A percentile compares a stretch with the other conserved stretches of the same genome.
Evolutionary conservation across 768 basidiomycete genomes (phyloP).

Genomic region (Tricholoma flavovirens): DNA sequence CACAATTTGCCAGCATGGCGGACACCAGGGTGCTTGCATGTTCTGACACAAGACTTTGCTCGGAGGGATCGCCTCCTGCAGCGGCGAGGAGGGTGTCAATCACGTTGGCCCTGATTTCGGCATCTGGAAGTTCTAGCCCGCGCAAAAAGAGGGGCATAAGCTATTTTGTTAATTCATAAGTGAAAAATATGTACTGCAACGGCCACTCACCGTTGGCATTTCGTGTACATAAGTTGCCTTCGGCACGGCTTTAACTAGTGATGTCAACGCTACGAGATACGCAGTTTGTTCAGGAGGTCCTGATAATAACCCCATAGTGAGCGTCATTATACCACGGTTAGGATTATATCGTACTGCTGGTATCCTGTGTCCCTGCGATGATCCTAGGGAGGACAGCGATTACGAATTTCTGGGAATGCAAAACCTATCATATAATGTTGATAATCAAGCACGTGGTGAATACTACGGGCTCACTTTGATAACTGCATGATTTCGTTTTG

Average conservation of each 20-base stretch:
- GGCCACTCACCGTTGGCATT: slow-evolving; percentile 49
- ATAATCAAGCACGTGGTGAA: neutral
- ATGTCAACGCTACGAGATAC: slow-evolving; percentile 78
- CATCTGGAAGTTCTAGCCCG: slow-evolving; percentile 72
- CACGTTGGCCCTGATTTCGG: slow-evolving; percentile 69
- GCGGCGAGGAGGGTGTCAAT: slow-evolving; percentile 75
- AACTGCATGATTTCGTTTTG: slow-evolving; percentile 72
- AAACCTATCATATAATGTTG: slow-evolving; percentile 40
- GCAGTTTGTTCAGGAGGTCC: slow-evolving; percentile 47
- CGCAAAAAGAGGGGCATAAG: slow-evolving; percentile 85
- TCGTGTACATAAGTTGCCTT: slow-evolving; percentile 66
- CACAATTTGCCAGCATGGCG: slow-evolving; percentile 64
- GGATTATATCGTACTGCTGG: slow-evolving; percentile 37
- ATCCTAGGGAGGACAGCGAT: slow-evolving; percentile 67
- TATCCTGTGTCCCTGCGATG: slow-evolving; percentile 56
- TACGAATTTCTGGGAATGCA: slow-evolving; percentile 74
- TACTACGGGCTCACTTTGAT: slow-evolving; percentile 53
- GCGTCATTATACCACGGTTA: neutral
- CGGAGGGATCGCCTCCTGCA: slow-evolving; percentile 50
- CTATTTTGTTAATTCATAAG: slow-evolving; percentile 31
- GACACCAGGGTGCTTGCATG: slow-evolving; percentile 69
- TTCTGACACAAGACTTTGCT: slow-evolving; percentile 48
- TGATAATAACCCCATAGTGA: slow-evolving; percentile 3
- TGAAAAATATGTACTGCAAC: neutral
- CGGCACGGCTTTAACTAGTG: slow-evolving; percentile 75